A percentile compares a stretch with the other conserved stretches of the same genome.
Conservation (phyloP, 192 early-diverging fungal genomes). For the Piromyces sp. region DNA sequence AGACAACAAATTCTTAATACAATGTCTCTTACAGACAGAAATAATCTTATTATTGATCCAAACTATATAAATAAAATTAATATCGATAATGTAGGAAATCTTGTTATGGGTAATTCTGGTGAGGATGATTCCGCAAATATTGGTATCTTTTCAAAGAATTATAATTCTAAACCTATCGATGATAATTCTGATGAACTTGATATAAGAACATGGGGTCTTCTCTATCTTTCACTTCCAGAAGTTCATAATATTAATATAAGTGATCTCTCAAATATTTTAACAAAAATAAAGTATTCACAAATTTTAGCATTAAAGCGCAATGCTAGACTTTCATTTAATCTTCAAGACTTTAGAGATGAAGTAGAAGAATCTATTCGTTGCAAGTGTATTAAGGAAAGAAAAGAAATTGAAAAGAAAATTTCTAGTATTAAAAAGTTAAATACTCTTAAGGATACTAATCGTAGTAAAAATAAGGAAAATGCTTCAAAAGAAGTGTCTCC, state of each 20-base stretch:
- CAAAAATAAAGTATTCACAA: background rate
- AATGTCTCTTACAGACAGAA: background rate
- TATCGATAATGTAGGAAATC: background rate
- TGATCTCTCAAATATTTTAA: background rate
- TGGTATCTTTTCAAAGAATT: background rate
- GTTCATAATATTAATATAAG: background rate
- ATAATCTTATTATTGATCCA: background rate
- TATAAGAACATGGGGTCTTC: background rate
- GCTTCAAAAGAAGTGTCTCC: too few relatives aligned
- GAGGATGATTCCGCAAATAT: background rate
- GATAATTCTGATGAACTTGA: background rate
- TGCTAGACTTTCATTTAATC: background rate
- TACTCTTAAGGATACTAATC: background rate
- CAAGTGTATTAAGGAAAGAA: background rate
- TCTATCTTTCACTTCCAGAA: background rate
- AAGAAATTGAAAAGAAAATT: background rate
- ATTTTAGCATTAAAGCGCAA: background rate
- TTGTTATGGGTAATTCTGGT: background rate
- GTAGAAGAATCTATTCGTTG: background rate
- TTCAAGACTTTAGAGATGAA: background rate
- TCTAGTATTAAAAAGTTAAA: background rate
- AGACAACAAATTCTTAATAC: background rate
- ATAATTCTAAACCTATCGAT: background rate
- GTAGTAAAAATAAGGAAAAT: background rate
- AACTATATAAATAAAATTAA: background rate